phyloP scores from a whole-genome alignment of 2,329 filamentous ascomycete genomes.

The Onygenales sp. region DNA sequence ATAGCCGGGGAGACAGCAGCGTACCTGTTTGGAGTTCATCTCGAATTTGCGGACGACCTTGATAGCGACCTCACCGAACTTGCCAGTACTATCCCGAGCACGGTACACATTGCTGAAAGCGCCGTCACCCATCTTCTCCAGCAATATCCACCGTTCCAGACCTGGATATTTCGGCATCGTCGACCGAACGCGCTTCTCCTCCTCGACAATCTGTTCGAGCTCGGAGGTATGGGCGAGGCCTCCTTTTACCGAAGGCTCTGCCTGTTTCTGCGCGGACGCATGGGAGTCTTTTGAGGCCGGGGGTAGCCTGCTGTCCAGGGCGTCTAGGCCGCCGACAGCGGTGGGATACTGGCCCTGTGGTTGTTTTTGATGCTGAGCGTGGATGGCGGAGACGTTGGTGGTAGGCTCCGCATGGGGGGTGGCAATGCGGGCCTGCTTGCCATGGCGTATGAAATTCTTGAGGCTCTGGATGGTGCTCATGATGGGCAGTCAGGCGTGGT shows the following conservation, averaged over 20 bases:
- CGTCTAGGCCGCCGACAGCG: conserved; percentile 51
- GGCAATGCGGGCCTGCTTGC: conserved; percentile 77
- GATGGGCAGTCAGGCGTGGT: conserved; percentile 6
- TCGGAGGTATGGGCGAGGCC: conserved; percentile 46
- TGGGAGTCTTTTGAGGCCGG: conserved; percentile 53
- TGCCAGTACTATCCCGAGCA: conserved; percentile 64
- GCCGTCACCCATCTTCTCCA: conserved; percentile 98
- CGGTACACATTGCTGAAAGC: conserved; percentile 98
- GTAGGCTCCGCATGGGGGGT: conserved; percentile 53
- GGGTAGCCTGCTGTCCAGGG: conserved; percentile 48
- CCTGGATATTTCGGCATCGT: conserved; percentile 83
- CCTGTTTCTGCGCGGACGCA: conserved; percentile 45
- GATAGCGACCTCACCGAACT: conserved; percentile 78
- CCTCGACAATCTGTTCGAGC: conserved; percentile 76
- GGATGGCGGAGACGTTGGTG: conserved; percentile 53
- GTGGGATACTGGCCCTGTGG: conserved; percentile 37
- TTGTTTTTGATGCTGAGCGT: conserved; percentile 53
- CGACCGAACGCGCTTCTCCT: conserved; percentile 76
- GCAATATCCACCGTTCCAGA: conserved; percentile 71
- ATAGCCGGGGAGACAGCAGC: conserved; percentile 28
- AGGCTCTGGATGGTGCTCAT: conserved; percentile 82
- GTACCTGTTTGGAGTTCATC: conserved; percentile 97
- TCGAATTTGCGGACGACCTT: conserved; percentile 98
- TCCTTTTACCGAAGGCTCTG: conserved; percentile 41
- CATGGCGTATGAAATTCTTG: conserved; percentile 97